Base-by-base conservation (phyloP, 2,329 filamentous ascomycete species). In the Aspergillus neoniger region DNA sequence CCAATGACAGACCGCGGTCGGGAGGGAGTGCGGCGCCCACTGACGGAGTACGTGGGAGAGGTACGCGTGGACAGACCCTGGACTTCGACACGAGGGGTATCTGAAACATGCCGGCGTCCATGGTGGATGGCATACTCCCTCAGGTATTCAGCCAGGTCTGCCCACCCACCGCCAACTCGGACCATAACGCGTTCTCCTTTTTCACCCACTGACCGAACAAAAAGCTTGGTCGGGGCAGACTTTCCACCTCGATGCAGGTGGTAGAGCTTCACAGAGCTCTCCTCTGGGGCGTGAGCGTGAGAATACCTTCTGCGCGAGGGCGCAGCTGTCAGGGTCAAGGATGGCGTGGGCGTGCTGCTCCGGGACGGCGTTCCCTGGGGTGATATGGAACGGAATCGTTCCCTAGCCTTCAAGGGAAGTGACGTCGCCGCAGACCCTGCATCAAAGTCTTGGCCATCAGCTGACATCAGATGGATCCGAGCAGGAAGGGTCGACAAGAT, bases 101-200 rank as follows among this genome's bases (percentile, higher is more conserved):
- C 84, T 28, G 81, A 82, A 19, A 84, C 81, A 30, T 84, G 82
- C 48, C 85, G 87, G n/a, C 91, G 88, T 47, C 91, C 91, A 73
- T 99, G 95, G 72, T 99, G 95, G 61, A 88, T 87, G 7, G 92
- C 93, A 70, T 97, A 99, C 74, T 96, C 92, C 68, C 92, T 90
- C 44, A 99, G 83, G 72, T 97, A 99, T 75, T 98, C 95, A 39
- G 91, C 94, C 19, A 99, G 81, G 75, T 99, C 95, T 14, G 93
- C 92, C 95, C 95, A 99, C n/a, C 95, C 95, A 61, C 95, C 95
- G 12, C 95, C 95, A 12, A 99, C 94, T 38, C 95, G 90, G 7
- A 99, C 95, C 95, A 99, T 98, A 63, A 98, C 92, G 55, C 95
- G 88, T 76, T 98, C 92, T 15, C 91, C 91, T 59, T 87, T 84